These are phyloP conservation scores for Microthlaspi erraticum DNA, from an alignment of 345 rosid species.

Conservation along the genomic window DNA sequence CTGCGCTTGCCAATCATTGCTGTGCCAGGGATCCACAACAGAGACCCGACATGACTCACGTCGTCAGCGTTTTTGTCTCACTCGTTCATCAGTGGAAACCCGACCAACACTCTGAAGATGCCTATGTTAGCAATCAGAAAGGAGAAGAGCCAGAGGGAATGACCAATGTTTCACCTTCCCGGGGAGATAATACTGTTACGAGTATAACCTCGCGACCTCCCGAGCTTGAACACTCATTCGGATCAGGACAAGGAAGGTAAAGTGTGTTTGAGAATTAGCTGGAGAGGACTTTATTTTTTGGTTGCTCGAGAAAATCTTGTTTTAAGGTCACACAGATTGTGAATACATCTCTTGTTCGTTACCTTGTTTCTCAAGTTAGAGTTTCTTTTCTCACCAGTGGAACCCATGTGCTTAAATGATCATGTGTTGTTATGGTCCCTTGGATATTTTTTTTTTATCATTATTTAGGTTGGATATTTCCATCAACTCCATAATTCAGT, in stretches of 20 bases:
- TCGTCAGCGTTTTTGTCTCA: constrained; percentile 69
- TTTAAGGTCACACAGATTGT: constrained; percentile 6
- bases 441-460: background rate
- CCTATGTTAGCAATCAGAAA: no score
- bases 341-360: constrained; percentile 16
- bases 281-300: background rate
- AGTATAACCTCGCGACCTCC: constrained; percentile 35
- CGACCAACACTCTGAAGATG: constrained; percentile 54
- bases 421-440: constrained; percentile 1
- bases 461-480: constrained; percentile 5
- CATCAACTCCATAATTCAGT: background rate
- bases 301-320: constrained; percentile 14
- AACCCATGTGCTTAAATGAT: constrained; percentile 17
- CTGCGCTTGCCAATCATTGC: constrained; percentile 74
- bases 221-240: constrained; percentile 17
- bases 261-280: background rate
- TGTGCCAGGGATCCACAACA: constrained; percentile 68
- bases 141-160: no score
- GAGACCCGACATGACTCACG: constrained; percentile 84
- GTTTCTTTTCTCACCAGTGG: background rate
- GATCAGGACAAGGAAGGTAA: constrained; percentile 31
- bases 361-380: constrained; percentile 18
- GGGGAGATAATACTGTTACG: constrained; percentile 2
- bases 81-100: constrained; percentile 72
- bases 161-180: constrained; percentile 38